Evolutionary conservation across 73 alveolate species (phyloP).

Genomic region (Loxodes magnus): DNA sequence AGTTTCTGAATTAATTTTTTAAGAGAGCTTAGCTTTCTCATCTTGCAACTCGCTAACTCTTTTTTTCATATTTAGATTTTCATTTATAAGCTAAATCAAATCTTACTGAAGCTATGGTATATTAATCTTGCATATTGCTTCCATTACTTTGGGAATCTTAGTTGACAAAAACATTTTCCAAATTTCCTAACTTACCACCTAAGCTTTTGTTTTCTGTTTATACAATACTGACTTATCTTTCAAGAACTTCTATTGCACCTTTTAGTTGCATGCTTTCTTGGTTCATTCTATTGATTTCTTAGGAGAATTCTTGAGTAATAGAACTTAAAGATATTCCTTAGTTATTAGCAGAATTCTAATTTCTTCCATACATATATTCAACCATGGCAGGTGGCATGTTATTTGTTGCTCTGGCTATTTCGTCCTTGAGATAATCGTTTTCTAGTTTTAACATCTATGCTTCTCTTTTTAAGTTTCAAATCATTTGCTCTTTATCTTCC

Average conservation of each 20-base stretch:
- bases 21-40: slow-evolving; percentile 34
- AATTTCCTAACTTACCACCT: slow-evolving; percentile 76
- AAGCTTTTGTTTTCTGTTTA: slow-evolving; percentile 86
- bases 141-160: slow-evolving; percentile 76
- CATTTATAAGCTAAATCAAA: slow-evolving; percentile 78
- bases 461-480: slow-evolving; percentile 74
- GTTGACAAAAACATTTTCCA: slow-evolving; percentile 81
- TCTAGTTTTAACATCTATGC: slow-evolving; percentile 75
- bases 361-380: slow-evolving; percentile 12
- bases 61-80: slow-evolving; percentile 81
- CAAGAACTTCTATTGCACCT: slow-evolving; percentile 73
- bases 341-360: background rate
- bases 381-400: slow-evolving; percentile 72
- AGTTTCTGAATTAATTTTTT: slow-evolving; percentile 62
- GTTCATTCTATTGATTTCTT: slow-evolving; percentile 63
- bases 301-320: slow-evolving; percentile 46
- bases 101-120: slow-evolving; percentile 78
- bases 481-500: slow-evolving; percentile 88
- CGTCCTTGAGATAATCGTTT: slow-evolving; percentile 85
- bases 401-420: slow-evolving; percentile 56
- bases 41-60: slow-evolving; percentile 60
- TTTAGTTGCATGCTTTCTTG: slow-evolving; percentile 88
- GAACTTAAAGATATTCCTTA: background rate
- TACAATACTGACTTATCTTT: slow-evolving; percentile 78
- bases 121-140: slow-evolving; percentile 62